Evolutionary conservation across 2,329 filamentous ascomycete species (phyloP).

Genomic region (Orbilia javanica): DNA sequence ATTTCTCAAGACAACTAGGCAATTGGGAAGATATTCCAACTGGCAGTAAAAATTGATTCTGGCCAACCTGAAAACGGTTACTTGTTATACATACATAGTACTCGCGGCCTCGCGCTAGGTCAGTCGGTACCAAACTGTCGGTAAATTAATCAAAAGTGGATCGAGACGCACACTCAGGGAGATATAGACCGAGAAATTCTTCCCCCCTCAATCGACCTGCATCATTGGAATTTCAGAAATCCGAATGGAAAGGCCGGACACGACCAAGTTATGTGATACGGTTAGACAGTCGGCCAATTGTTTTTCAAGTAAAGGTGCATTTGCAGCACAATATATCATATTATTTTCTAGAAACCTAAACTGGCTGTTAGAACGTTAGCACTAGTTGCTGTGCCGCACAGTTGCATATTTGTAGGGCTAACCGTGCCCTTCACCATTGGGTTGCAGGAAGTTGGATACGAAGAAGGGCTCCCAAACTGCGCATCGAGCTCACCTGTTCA

Average conservation of each 20-base stretch:
- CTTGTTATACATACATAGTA: conserved; percentile 38
- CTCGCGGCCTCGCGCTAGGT: conserved; percentile 49
- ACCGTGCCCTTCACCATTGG: conserved; percentile 33
- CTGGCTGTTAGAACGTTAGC: conserved; percentile 30
- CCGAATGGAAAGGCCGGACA: conserved; percentile 2
- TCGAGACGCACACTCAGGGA: conserved; percentile 28
- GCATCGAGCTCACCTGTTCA: conserved; percentile 53
- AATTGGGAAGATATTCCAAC: conserved; percentile 46
- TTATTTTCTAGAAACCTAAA: conserved; percentile 41
- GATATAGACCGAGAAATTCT: conserved; percentile 25
- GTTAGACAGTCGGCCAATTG: conserved; percentile 12
- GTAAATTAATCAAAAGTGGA: conserved; percentile 53
- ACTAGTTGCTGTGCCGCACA: conserved; percentile 48
- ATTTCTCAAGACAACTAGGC: conserved; percentile 21
- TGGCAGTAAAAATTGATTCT: conserved; percentile 35
- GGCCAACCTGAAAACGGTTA: conserved; percentile 56
- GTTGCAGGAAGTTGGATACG: conserved; percentile 51
- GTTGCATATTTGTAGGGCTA: conserved; percentile 53
- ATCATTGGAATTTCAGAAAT: conserved; percentile 25
- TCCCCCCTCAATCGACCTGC: neutral
- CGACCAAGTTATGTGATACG: conserved; percentile 21
- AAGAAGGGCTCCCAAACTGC: conserved; percentile 41
- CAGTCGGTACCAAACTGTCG: conserved; percentile 53
- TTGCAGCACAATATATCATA: conserved; percentile 17
- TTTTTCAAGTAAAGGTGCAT: neutral